phyloP scores from a whole-genome alignment of 1,284 basidiomycete species.

The Rhodotorula sp. region DNA sequence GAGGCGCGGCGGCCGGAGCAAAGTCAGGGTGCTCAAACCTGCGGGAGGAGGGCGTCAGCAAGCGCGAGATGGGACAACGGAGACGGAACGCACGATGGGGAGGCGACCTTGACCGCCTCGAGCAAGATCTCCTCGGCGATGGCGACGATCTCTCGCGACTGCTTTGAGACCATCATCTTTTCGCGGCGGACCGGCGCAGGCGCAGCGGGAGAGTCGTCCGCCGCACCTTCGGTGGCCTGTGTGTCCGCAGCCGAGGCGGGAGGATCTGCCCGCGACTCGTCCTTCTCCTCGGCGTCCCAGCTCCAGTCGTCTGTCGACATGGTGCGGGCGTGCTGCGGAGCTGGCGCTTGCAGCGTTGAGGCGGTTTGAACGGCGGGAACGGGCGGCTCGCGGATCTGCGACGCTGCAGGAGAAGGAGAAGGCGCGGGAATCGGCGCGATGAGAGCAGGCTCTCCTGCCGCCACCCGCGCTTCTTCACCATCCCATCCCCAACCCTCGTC shows the following conservation, averaged over 20 bases:
- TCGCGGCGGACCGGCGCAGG: slow-evolving; percentile 37
- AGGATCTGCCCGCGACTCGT: neutral
- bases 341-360: neutral
- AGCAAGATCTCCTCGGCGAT: slow-evolving; percentile 58
- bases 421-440: neutral
- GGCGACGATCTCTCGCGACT: slow-evolving; percentile 59
- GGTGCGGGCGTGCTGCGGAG: neutral
- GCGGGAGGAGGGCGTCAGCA: neutral
- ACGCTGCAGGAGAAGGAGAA: neutral
- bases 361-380: neutral
- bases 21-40: slow-evolving; percentile 41
- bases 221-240: slow-evolving; percentile 10
- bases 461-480: neutral
- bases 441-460: neutral
- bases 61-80: too few relatives aligned
- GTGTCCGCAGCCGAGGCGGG: neutral
- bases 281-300: slow-evolving; percentile 23
- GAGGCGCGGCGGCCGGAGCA: slow-evolving; percentile 35
- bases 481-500: slow-evolving; percentile 11
- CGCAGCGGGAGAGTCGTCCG: neutral
- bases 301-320: slow-evolving; percentile 24
- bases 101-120: slow-evolving; percentile 39
- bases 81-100: slow-evolving; percentile 43
- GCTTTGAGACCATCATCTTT: slow-evolving; percentile 49
- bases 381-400: too few relatives aligned